Conservation (phyloP, 2,329 filamentous ascomycete genomes). For the Rhynchosporium graminicola region DNA sequence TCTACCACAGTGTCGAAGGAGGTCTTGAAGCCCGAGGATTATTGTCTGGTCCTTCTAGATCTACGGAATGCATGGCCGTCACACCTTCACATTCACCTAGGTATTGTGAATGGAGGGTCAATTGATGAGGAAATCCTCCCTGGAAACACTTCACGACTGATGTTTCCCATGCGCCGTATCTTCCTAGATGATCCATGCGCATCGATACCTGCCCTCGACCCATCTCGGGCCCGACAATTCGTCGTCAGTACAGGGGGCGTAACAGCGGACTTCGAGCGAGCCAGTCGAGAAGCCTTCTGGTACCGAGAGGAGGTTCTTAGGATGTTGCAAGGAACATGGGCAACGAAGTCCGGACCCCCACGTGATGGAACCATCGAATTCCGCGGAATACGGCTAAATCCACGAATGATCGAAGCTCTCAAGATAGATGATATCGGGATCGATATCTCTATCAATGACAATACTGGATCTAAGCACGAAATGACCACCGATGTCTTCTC, state of each 20-base stretch:
- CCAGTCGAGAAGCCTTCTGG: slow-evolving; percentile 84
- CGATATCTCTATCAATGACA: slow-evolving; percentile 54
- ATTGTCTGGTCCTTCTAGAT: slow-evolving; percentile 80
- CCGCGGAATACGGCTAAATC: slow-evolving; percentile 69
- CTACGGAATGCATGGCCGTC: slow-evolving; percentile 89
- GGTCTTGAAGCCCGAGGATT: slow-evolving; percentile 55
- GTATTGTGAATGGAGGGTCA: slow-evolving; percentile 38
- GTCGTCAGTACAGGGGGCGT: slow-evolving; percentile 81
- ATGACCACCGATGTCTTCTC: slow-evolving; percentile 63
- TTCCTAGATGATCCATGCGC: slow-evolving; percentile 76
- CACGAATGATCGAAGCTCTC: slow-evolving; percentile 80
- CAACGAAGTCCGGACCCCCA: slow-evolving; percentile 50
- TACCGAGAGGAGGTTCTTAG: slow-evolving; percentile 81
- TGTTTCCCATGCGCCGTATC: slow-evolving; percentile 74
- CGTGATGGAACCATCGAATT: slow-evolving; percentile 73
- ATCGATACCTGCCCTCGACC: slow-evolving; percentile 77
- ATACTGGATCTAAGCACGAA: slow-evolving; percentile 29
- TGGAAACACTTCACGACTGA: slow-evolving; percentile 70
- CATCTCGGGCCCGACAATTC: slow-evolving; percentile 84
- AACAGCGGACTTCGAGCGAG: slow-evolving; percentile 75
- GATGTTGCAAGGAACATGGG: slow-evolving; percentile 71
- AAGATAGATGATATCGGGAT: slow-evolving; percentile 78
- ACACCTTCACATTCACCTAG: slow-evolving; percentile 67
- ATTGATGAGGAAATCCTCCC: slow-evolving; percentile 58
- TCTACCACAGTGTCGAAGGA: slow-evolving; percentile 34